These are phyloP conservation scores for Fusarium sp. DNA, from an alignment of 2,329 filamentous ascomycete species.

Conservation along the genomic window DNA sequence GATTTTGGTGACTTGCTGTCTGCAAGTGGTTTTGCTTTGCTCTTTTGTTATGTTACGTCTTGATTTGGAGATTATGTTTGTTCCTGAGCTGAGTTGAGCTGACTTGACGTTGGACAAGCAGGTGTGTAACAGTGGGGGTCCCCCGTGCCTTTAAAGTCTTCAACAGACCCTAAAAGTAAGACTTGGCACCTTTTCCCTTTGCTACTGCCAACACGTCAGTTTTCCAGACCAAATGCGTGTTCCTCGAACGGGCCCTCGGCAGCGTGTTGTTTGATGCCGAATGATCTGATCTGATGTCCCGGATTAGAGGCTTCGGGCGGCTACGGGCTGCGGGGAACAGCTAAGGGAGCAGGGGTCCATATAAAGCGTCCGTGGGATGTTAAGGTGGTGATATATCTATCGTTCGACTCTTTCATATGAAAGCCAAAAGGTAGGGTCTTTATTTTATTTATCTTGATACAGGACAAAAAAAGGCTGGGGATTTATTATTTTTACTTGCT, in stretches of 20 bases:
- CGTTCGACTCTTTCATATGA: conserved; percentile 3
- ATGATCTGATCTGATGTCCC: conserved; percentile 45
- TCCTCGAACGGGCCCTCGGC: conserved; percentile 41
- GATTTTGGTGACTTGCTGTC: conserved; percentile 3
- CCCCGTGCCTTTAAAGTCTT: conserved; percentile 38
- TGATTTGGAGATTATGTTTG: conserved; percentile 9
- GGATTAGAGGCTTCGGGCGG: conserved; percentile 35
- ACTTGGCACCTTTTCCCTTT: conserved; percentile 8
- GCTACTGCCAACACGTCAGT: conserved; percentile 21
- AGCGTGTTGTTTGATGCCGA: conserved; percentile 21
- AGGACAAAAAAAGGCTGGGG: no score
- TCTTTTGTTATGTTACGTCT: background rate
- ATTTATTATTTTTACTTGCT: background rate
- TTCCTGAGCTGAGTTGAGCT: background rate
- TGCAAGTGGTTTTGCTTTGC: background rate
- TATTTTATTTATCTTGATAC: background rate
- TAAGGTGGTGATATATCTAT: conserved; percentile 5
- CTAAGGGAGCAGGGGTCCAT: conserved; percentile 4
- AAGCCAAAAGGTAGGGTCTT: background rate
- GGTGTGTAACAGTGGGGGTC: conserved; percentile 23
- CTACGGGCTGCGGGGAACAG: conserved; percentile 39
- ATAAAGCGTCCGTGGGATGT: conserved; percentile 8
- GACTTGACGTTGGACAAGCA: conserved; percentile 18
- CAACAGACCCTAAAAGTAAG: conserved; percentile 18
- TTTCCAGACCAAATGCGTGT: conserved; percentile 15